These are phyloP conservation scores for Pyrus hybrid DNA, from an alignment of 331 rosid species.

Conservation along the genomic window DNA sequence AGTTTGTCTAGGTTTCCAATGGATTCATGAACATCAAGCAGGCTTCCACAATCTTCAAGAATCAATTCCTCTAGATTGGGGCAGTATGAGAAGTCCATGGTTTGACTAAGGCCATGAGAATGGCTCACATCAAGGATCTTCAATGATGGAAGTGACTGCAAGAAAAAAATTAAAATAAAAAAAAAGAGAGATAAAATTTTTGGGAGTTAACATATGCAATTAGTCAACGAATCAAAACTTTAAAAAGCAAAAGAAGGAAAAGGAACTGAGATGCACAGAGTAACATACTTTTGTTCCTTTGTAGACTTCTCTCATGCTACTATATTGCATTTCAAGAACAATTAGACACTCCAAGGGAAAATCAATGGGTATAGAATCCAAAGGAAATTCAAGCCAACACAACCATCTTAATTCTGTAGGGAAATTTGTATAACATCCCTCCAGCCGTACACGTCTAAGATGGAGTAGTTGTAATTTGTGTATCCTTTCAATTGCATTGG, in stretches of 20 bases:
- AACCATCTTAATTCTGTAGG: neutral
- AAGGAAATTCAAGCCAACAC: neutral
- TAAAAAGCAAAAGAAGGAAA: neutral
- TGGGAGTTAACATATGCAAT: too few species aligned
- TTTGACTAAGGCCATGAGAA: neutral
- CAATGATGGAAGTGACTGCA: neutral
- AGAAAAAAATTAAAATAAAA: too few species aligned
- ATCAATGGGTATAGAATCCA: neutral
- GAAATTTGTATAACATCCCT: neutral
- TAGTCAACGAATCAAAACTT: neutral
- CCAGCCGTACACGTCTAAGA: neutral
- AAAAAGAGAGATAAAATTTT: neutral
- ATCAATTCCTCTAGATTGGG: neutral
- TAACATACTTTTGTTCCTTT: neutral
- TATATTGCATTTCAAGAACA: conserved; percentile 8
- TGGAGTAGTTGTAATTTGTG: neutral
- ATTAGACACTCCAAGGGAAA: conserved; percentile 2
- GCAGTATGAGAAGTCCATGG: neutral
- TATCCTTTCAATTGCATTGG: neutral
- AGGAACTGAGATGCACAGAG: neutral
- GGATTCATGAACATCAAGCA: neutral
- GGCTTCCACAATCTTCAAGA: neutral
- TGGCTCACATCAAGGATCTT: conserved; percentile 8
- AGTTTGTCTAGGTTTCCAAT: neutral
- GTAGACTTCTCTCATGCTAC: neutral